These are phyloP conservation scores for Naegleria lovaniensis DNA, from an alignment of 208 protist species.

Conservation along the genomic window DNA sequence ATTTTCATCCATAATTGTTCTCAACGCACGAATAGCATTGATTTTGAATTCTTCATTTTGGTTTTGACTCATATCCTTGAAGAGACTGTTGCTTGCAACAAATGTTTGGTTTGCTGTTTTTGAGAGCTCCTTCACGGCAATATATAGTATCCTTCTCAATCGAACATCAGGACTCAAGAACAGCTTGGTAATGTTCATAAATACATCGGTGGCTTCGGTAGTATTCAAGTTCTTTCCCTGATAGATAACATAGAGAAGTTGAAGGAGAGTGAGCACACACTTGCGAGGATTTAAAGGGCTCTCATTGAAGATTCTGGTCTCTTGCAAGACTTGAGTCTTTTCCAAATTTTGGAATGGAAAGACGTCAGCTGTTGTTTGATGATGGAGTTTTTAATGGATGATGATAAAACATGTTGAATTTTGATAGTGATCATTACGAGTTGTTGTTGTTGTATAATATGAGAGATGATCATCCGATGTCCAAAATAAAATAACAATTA, in stretches of 20 bases:
- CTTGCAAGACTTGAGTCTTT: slow-evolving; percentile 84
- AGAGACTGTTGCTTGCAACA: slow-evolving; percentile 92
- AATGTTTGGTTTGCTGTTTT: slow-evolving; percentile 86
- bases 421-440: no score
- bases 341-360: slow-evolving; percentile 82
- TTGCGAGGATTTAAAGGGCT: slow-evolving; percentile 68
- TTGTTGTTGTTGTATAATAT: background rate
- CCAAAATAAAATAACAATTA: background rate
- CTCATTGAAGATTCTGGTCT: slow-evolving; percentile 87
- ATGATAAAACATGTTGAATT: background rate
- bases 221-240: slow-evolving; percentile 80
- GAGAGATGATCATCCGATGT: background rate
- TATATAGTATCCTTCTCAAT: slow-evolving; percentile 91
- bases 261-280: slow-evolving; percentile 78
- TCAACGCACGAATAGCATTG: slow-evolving; percentile 86
- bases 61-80: slow-evolving; percentile 83
- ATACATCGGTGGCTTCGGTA: slow-evolving; percentile 91
- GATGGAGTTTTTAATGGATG: background rate
- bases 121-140: slow-evolving; percentile 94
- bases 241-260: slow-evolving; percentile 89
- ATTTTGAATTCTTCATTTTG: slow-evolving; percentile 79
- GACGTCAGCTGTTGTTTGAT: slow-evolving; percentile 31
- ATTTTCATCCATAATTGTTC: slow-evolving; percentile 83
- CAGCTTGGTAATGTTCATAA: slow-evolving; percentile 96
- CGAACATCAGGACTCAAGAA: slow-evolving; percentile 86